These are phyloP conservation scores for Ustilago tritici DNA, from an alignment of 1,284 basidiomycete species.

Conservation along the genomic window DNA sequence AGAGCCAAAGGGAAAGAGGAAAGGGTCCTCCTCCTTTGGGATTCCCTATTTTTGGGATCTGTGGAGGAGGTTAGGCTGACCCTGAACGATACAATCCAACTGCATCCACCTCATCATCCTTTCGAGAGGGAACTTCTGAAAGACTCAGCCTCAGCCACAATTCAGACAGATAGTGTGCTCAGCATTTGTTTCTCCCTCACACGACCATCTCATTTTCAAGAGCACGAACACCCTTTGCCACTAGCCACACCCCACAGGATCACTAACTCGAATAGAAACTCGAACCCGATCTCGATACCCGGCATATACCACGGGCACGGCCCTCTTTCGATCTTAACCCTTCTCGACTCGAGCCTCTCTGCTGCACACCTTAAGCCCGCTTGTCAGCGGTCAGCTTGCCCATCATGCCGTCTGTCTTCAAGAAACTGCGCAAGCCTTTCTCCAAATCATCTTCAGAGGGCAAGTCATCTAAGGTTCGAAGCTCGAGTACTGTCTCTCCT, in stretches of 20 bases:
- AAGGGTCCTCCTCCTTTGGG: too few species aligned
- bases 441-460: constrained; percentile 14
- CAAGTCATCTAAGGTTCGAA: constrained; percentile 14
- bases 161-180: not conserved
- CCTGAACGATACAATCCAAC: too few species aligned
- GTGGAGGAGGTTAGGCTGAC: too few species aligned
- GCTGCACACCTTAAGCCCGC: not conserved
- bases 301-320: not conserved
- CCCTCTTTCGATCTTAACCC: not conserved
- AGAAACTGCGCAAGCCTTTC: constrained; percentile 28
- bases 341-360: not conserved
- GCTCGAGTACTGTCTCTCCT: constrained; percentile 1
- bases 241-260: not conserved
- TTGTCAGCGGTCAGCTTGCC: not conserved
- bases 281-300: not conserved
- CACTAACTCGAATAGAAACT: too few species aligned
- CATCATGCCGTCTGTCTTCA: constrained; percentile 44
- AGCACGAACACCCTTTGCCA: not conserved
- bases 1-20: too few species aligned
- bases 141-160: not conserved
- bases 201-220: not conserved
- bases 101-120: too few species aligned
- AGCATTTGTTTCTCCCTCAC: not conserved
- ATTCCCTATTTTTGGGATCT: too few species aligned
- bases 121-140: not conserved